Percentiles rank a stretch among this genome's conserved stretches.
Evolutionary conservation across 192 early-diverging fungal species (phyloP).

Genomic region (Obelidium mucronatum): DNA sequence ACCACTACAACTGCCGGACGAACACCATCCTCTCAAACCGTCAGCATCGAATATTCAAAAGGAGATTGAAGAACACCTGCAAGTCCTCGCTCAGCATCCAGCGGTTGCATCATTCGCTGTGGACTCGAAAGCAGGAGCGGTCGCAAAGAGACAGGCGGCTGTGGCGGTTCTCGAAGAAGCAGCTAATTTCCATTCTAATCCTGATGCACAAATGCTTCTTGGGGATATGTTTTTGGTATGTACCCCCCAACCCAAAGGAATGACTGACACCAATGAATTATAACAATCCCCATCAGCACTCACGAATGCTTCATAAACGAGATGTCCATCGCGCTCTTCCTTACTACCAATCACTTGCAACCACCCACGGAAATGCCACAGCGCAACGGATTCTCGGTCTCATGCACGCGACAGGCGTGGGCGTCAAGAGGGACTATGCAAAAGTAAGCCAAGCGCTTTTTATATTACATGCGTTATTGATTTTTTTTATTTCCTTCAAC

Average conservation of each 20-base stretch:
- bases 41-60: no score
- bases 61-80: no score
- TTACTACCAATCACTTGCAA: constrained; percentile 69
- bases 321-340: constrained; percentile 68
- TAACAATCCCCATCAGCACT: not conserved
- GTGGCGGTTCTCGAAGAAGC: constrained; percentile 54
- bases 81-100: no score
- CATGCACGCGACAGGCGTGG: constrained; percentile 90
- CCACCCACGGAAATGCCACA: constrained; percentile 71
- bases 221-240: constrained; percentile 81
- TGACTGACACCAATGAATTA: not conserved
- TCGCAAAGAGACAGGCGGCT: constrained; percentile 45
- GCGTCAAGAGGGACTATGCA: constrained; percentile 74
- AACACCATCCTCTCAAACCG: no score
- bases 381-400: constrained; percentile 92
- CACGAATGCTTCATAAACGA: constrained; percentile 37
- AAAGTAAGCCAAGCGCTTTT: constrained; percentile 51
- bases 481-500: not conserved
- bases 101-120: no score
- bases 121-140: no score
- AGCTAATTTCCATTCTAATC: constrained; percentile 51
- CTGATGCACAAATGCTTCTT: constrained; percentile 68
- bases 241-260: not conserved
- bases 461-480: not conserved
- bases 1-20: no score